Evolutionary conservation across 305 asterid genomes (phyloP), one percentile per base, ranked within the genome.

Genomic region (Fraxinus sp.): DNA sequence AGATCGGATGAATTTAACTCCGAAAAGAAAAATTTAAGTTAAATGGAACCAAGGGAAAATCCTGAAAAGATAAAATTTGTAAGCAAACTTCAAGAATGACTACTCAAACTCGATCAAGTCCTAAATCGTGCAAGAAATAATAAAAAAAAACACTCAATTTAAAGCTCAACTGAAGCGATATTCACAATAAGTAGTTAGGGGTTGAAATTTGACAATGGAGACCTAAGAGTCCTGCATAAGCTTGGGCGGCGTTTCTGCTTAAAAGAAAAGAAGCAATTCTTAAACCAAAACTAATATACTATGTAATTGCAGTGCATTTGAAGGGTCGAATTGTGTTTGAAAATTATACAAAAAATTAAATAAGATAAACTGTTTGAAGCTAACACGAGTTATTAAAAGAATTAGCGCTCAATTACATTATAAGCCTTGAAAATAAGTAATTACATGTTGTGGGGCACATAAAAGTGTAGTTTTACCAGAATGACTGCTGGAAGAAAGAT

Each of bases 401-500:
- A 33, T 33, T 33, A 33, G 36, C 36, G 4, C 36, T 33, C 36
- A 33, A 33, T 33, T 33, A 33, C 36, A 33, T 33, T 33, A 33
- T 5, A 33, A 33, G 36, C 36, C 36, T 33, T 33, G 36, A 33
- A 33, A 33, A 33, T 33, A 33, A 33, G 36, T 33, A 33, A 33
- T 33, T 33, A 33, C 36, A 33, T 4, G 36, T 33, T 33, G 7
- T 5, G 36, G 36, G 4, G 36, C 6, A 33, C 36, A 33, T 33
- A 33, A 33, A 33, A 33, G 36, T 39, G 46, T 39, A 39, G 11
- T 39, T 39, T 39, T 39, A 39, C 46, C 2, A 39, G 46, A 88
- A 92, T 62, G 99, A 89, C 86, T 94, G 98, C 76, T 93, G 97
- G 10, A 92, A 90, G 80, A 94, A 84, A 74, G 96, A 86, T 0